Evolutionary conservation across 495 filamentous ascomycete species (phyloP), one percentile per base, ranked within the genome.

Genomic region (Penicillium subrubescens): DNA sequence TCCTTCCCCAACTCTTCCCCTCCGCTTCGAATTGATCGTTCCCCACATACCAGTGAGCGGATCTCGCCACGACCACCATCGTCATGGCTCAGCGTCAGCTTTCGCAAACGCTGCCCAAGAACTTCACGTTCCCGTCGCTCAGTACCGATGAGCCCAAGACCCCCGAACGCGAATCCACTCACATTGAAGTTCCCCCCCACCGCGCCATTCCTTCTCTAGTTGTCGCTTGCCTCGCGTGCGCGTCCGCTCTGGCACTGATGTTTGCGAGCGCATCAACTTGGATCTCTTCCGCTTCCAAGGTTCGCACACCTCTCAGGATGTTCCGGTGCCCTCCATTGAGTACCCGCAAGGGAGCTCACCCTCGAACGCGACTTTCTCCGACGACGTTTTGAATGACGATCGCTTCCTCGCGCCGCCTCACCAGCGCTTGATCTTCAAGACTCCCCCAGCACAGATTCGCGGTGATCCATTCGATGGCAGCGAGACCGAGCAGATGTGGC

Each of bases 41-140:
- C 60, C 60, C 61, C 62, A 65, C 67, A 64, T 55, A 52, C 54
- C 58, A 52, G 56, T 43, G 48, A 63, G 62, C 56, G 44, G 19
- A 37, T 54, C 35, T 27, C 55, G 39, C 60, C 54, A 63, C 60
- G 46, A 66, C 55, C 50, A 59, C 57, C 15, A 53, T 48, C 74
- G 76, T 57, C 68, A 85, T 86, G 83, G 74, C 80, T 62, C 74
- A 74, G 67, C 74, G 75, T 69, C 82, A 81, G 61, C 77, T 88
- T 31, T 89, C 86, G 66, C 87, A 87, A 61, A 88, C 87, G 15
- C 82, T 90, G 35, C 88, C 88, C 25, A 83, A 87, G 56, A 87
- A 85, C 75, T 89, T 89, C 73, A 84, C 81, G 27, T 89, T 88
- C 66, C 81, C 87, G 73, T 86, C 84, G 56, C 71, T 76, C 25